Conservation (phyloP, 306 rosid genomes). For the Sicyos baderoa region DNA sequence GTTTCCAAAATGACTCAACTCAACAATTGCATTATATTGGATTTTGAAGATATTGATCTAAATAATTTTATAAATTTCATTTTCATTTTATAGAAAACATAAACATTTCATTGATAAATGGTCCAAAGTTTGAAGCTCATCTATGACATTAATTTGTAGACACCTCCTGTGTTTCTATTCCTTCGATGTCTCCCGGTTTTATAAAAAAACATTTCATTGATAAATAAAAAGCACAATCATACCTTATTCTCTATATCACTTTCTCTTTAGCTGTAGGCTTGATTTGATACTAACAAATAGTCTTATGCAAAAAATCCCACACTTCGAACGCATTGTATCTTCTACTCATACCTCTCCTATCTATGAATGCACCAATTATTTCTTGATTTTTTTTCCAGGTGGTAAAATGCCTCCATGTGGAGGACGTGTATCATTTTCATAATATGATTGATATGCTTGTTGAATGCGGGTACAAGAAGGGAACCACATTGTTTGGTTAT, state of each 20-base stretch:
- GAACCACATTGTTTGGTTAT: conserved; percentile 85
- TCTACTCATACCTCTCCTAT: not conserved
- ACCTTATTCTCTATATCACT: not conserved
- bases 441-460: conserved; percentile 84
- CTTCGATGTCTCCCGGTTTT: no score
- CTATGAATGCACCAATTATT: not conserved
- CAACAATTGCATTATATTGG: not conserved
- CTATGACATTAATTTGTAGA: no score
- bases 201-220: no score
- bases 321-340: not conserved
- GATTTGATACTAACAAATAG: not conserved
- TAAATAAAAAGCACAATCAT: no score
- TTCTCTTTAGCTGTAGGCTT: conserved; percentile 1
- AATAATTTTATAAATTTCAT: not conserved
- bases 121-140: no score
- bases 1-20: not conserved
- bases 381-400: conserved; percentile 36
- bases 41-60: not conserved
- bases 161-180: no score
- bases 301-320: not conserved
- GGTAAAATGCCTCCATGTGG: conserved; percentile 55
- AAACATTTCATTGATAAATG: no score
- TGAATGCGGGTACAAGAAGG: conserved; percentile 71
- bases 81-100: no score
- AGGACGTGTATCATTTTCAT: conserved; percentile 77